These are phyloP conservation scores for Citropsis articulata DNA, from an alignment of 345 rosid species.

Conservation along the genomic window DNA sequence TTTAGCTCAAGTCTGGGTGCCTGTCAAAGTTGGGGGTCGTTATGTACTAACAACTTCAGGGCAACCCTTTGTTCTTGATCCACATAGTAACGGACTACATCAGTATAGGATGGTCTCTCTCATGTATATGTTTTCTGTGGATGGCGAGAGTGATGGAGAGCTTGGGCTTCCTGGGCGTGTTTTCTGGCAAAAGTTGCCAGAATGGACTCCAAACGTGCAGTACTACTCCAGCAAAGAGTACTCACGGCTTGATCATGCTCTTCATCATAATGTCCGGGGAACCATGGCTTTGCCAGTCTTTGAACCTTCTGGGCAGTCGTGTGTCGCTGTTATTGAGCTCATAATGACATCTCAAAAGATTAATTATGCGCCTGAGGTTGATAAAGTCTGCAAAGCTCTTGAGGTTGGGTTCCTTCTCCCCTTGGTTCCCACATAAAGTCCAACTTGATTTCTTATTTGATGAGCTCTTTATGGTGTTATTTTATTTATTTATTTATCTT, in stretches of 20 bases:
- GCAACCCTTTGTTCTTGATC: conserved; percentile 87
- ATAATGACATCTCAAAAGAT: conserved; percentile 83
- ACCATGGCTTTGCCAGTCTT: conserved; percentile 92
- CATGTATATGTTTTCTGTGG: conserved; percentile 70
- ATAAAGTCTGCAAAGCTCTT: conserved; percentile 97
- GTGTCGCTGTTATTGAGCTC: conserved; percentile 91
- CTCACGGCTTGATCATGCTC: conserved; percentile 74
- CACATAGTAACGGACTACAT: conserved; percentile 65
- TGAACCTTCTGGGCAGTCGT: conserved; percentile 71
- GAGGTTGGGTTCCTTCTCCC: conserved; percentile 60
- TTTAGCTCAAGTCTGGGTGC: conserved; percentile 95
- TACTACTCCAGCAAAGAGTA: conserved; percentile 82
- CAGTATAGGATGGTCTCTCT: conserved; percentile 87
- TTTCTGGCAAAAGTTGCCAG: conserved; percentile 75
- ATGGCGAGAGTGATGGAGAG: conserved; percentile 63
- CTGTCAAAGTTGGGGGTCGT: conserved; percentile 56
- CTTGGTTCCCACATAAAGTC: background rate
- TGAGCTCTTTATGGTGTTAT: background rate
- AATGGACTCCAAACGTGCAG: conserved; percentile 96
- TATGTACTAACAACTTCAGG: conserved; percentile 77
- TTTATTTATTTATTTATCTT: background rate
- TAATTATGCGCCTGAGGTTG: conserved; percentile 89
- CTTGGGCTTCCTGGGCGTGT: conserved; percentile 98
- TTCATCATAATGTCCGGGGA: conserved; percentile 68
- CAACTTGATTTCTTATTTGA: background rate